Evolutionary conservation across 192 early-diverging fungal genomes (phyloP), one percentile per base, ranked within the genome.

Genomic region (Thamnidium elegans): DNA sequence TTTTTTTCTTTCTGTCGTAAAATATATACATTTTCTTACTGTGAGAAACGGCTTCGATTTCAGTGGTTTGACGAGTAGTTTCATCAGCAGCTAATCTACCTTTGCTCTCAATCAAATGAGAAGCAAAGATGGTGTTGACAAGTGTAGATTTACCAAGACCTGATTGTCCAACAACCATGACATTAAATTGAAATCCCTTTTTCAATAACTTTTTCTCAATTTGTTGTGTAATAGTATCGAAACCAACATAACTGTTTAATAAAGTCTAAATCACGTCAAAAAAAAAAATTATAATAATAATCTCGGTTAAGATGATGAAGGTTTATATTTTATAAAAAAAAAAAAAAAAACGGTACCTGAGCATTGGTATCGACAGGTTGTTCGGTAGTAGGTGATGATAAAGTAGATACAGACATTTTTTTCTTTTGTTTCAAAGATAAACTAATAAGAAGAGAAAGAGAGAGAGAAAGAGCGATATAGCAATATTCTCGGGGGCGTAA

Each of bases 121-220:
- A 85, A 50, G 95, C 89, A 75, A 97, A 99, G 65, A 97, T 88
- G 73, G 94, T 99, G 86, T 99, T 99, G 78, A 97, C 87, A 62
- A 99, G 83, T 43, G 96, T 99, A 58, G 91, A 92, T 84, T 99
- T 99, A 78, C 96, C 96, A 70, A 97, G 83, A 21, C 96, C 96
- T 42, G 94, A 90, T 79, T 94, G 91, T 61, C 96, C 95, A 66
- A 98, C 96, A 45, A 97, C 91, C 84, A 98, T 97, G 61, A 99
- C 76, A 79, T 97, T 99, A 74, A 99, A 94, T 69, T 92, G 89
- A 82, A 99, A 99, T 52, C 94, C 94, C 47, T 93, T 89, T 85
- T 97, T 95, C 50, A 97, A 75, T 68, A 96, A 82, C 84, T 97
- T 99, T 82, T 90, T 91, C 74, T 97, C 93, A 78, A 97, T 96